Base-by-base conservation (phyloP, 306 rosid species). In the Herpetospermum pedunculosum region DNA sequence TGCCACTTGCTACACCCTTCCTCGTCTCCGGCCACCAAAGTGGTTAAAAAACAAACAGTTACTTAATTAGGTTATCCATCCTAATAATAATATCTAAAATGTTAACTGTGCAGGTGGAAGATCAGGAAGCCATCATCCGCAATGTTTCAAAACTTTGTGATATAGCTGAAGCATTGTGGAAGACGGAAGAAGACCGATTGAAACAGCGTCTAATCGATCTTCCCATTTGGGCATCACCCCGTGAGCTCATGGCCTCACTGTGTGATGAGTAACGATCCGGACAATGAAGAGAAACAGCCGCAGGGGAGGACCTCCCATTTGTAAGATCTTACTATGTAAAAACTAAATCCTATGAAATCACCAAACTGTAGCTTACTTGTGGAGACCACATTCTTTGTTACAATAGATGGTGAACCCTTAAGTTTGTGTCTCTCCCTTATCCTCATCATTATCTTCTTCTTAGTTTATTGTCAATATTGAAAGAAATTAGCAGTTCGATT, bases 141-240 rank as follows among this genome's bases (percentile, higher is more conserved):
- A 47, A 75, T 62, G 72, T 49, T 60, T 60, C 72, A 48, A 63
- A 47, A 32, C 60, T 75, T n/a, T 75, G 78, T 44, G 73, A 75
- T 62, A 62, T 75, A 32, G 78, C 78, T 1, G 78, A 63, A 48
- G 63, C 73, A 46, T n/a, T 75, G 30, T 75, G 62, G 52, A 9
- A 32, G 4, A 35, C 47, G 6, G 73, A 75, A 75, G 78, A 62
- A 10, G 73, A 30, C 52, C 14, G 3, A 34, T 62, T 75, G 59
- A 44, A 75, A n/a, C 78, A 62, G 48, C 16, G 60, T 62, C 40
- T 75, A 9, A 75, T 75, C 12, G 73, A 75, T 35, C 78, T 75
- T 26, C 73, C 78, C 25, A 62, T 75, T 12, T 75, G 78, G 78
- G 48, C 48, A 30, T 75, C 78, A 47, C 78, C 78, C 2, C 44